phyloP scores from a whole-genome alignment of 257 asterid species.

The Lycium ferocissimum region DNA sequence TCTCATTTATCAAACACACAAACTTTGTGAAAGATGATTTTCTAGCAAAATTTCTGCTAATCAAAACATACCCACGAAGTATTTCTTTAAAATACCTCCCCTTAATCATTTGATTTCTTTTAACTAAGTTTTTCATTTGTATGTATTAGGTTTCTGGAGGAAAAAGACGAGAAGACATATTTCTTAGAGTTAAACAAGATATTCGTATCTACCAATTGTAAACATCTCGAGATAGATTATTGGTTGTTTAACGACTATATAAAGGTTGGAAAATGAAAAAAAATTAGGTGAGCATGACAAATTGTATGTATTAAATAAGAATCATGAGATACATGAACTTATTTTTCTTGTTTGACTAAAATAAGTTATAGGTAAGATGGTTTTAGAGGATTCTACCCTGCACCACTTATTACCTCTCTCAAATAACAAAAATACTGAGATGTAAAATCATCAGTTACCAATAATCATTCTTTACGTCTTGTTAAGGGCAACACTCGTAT shows the following conservation, averaged over 20 bases:
- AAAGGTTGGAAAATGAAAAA: not conserved
- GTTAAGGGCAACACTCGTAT: not conserved
- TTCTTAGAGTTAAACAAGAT: not conserved
- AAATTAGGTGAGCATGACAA: not conserved
- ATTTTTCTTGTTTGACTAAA: conserved; percentile 18
- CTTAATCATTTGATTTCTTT: not conserved
- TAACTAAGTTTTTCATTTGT: not conserved
- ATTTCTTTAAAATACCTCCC: not conserved
- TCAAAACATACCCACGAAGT: not conserved
- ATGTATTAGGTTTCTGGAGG: not conserved
- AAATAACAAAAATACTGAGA: not conserved
- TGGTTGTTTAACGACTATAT: conserved; percentile 25
- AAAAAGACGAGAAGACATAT: not conserved
- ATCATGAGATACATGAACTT: not conserved
- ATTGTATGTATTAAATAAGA: not conserved
- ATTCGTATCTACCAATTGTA: no score
- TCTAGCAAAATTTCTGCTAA: not conserved
- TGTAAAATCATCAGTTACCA: not conserved
- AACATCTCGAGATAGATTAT: not conserved
- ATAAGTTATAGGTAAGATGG: not conserved
- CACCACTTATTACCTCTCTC: not conserved
- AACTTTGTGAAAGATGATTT: no score
- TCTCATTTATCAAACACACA: not conserved
- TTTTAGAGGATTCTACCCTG: not conserved
- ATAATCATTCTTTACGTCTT: conserved; percentile 16